phyloP scores from a whole-genome alignment of 2,329 filamentous ascomycete genomes.

The Aspergillus pseudoterreus region DNA sequence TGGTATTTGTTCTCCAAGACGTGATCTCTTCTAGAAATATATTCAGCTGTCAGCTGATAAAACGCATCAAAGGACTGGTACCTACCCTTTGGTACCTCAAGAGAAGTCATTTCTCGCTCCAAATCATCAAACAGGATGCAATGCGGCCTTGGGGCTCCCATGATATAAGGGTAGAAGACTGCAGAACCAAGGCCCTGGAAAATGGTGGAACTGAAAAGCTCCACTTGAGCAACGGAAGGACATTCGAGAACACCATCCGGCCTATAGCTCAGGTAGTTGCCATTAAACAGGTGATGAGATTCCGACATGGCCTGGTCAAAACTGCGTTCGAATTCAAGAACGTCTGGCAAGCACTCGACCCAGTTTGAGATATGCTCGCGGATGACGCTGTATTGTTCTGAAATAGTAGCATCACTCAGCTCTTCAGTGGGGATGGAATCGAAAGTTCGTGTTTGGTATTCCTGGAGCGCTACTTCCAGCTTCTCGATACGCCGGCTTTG shows the following conservation, averaged over 20 bases:
- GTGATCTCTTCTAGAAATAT: not conserved
- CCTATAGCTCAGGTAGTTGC: not conserved
- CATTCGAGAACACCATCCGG: not conserved
- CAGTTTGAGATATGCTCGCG: not conserved
- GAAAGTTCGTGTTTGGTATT: not conserved
- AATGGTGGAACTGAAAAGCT: not conserved
- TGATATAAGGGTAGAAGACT: not conserved
- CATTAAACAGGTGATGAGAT: not conserved
- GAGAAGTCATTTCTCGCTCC: not conserved
- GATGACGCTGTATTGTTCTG: not conserved
- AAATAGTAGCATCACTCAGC: not conserved
- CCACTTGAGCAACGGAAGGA: not conserved
- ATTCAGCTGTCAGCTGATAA: not conserved
- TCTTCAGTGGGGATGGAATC: not conserved
- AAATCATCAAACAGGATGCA: not conserved
- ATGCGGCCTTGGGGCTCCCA: not conserved
- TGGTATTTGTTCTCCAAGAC: not conserved
- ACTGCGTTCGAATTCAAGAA: not conserved
- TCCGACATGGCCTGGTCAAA: not conserved
- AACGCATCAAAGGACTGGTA: no score
- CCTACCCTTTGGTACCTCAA: no score
- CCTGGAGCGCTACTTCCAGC: not conserved
- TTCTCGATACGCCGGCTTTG: not conserved
- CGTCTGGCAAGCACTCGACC: not conserved
- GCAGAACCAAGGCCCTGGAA: not conserved